Evolutionary conservation across 768 basidiomycete genomes (phyloP), one percentile per base, ranked within the genome.

Genomic region (Leccinum rimulosum): DNA sequence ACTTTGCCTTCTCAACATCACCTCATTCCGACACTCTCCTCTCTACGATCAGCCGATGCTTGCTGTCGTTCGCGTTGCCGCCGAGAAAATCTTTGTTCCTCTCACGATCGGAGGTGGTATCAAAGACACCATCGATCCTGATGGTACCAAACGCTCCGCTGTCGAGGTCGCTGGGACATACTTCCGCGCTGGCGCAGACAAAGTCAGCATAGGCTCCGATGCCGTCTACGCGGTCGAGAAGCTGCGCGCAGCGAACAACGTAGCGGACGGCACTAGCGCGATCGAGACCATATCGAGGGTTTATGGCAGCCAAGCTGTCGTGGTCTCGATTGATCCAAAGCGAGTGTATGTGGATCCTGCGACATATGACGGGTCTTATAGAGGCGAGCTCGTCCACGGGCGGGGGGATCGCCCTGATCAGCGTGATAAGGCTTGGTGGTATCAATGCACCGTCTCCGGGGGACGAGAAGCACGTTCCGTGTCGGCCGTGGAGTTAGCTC

Each of bases 31-130:
- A 61, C 89, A 91, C 68, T 98, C 94, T 14, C 95, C 97, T 1
- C 81, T 99, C 36, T 87, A 81, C 48, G 97, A 98, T 75, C 97
- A 99, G 75, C 97, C 97, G 1, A 98, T 99, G 97, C 84, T 99
- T 56, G 91, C 93, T 35, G 91, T 99, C 67, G 93, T 98, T 45
- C 87, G 89, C 56, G 86, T 87, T 0, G 90, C 95, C 0, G 95
- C 97, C 1, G 85, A 93, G 72, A 83, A 85, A 54, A 84, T 98
- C 49, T 98, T 95, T 67, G 94, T 99, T 1, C 97, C 97, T n/a
- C 82, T 99, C 38, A 98, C 97, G 15, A 95, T 99, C 64, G 97
- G 97, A 27, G 97, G 97, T 22, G 97, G 97, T 2, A 98, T 99
- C 79, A 95, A 95, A 73, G 95, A 97, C 73, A 88, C 88, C 19